These are phyloP conservation scores for Waltiozyma sp. DNA, from an alignment of 1,139 yeast species.

Conservation along the genomic window DNA sequence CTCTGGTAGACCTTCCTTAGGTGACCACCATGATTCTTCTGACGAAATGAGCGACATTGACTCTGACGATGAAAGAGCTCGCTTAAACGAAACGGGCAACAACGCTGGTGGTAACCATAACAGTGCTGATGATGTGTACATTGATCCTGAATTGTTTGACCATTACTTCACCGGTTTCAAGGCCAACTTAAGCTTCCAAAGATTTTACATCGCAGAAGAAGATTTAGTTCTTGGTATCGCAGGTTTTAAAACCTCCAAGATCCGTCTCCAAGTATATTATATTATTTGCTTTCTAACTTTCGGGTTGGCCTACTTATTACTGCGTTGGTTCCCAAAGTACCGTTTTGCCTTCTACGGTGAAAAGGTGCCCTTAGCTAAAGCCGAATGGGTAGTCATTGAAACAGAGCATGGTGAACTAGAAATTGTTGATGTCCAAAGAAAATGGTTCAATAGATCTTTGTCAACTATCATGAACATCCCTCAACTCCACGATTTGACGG, in stretches of 20 bases:
- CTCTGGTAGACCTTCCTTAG: conserved; percentile 21
- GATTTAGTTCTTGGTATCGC: conserved; percentile 91
- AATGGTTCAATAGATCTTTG: conserved; percentile 57
- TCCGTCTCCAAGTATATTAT: conserved; percentile 39
- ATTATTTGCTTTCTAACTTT: conserved; percentile 44
- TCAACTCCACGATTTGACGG: conserved; percentile 15
- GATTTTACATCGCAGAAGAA: conserved; percentile 90
- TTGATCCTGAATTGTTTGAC: conserved; percentile 27
- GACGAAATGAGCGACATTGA: conserved; percentile 19
- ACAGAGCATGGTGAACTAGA: conserved; percentile 85
- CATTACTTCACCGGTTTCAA: conserved; percentile 33
- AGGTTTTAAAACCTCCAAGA: conserved; percentile 54
- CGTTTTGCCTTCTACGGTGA: conserved; percentile 60
- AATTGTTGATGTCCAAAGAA: conserved; percentile 42
- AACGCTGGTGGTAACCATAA: conserved; percentile 1
- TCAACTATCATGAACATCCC: conserved; percentile 48
- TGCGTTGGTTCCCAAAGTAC: conserved; percentile 81
- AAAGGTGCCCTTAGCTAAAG: conserved; percentile 57
- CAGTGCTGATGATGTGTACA: conserved; percentile 11
- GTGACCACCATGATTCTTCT: conserved; percentile 18
- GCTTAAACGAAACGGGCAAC: conserved; percentile 6
- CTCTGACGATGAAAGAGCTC: conserved; percentile 23
- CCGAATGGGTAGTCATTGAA: conserved; percentile 92
- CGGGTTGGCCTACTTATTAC: conserved; percentile 62
- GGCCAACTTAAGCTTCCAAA: conserved; percentile 44